A percentile compares a stretch with the other conserved stretches of the same genome.
Evolutionary conservation across 2,329 filamentous ascomycete genomes (phyloP).

Genomic region (Penicillium sp.): DNA sequence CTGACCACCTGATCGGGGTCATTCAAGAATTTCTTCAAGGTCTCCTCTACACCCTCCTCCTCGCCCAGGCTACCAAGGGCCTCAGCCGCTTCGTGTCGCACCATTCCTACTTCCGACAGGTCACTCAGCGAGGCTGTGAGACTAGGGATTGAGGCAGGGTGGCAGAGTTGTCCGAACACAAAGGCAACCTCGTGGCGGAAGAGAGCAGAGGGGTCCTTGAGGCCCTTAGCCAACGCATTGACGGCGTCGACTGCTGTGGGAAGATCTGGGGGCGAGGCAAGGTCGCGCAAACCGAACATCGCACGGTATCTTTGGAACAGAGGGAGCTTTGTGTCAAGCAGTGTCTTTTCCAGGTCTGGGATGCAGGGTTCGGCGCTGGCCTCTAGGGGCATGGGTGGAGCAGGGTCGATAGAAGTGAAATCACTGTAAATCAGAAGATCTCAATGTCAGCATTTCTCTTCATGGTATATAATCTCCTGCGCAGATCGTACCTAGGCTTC

Average conservation of each 20-base stretch:
- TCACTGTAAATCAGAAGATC: conserved; percentile 60
- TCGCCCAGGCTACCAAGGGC: conserved; percentile 91
- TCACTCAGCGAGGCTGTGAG: conserved; percentile 77
- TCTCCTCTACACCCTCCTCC: conserved; percentile 87
- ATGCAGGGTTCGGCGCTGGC: conserved; percentile 60
- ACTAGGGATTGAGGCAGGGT: conserved; percentile 94
- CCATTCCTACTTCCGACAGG: conserved; percentile 85
- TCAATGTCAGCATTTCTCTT: conserved; percentile 11
- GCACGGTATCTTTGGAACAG: conserved; percentile 93
- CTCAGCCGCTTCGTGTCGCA: conserved; percentile 95
- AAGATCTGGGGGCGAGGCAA: conserved; percentile 88
- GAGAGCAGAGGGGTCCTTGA: conserved; percentile 81
- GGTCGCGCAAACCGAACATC: conserved; percentile 95
- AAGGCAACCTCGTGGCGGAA: conserved; percentile 99
- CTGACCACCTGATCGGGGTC: conserved; percentile 92
- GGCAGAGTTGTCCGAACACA: conserved; percentile 93
- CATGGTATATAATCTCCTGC: conserved; percentile 7
- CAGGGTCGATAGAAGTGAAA: conserved; percentile 93
- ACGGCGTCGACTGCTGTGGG: conserved; percentile 88
- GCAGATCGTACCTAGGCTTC: conserved; percentile 66
- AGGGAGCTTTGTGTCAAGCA: conserved; percentile 75
- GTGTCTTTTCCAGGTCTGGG: conserved; percentile 68
- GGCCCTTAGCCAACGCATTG: conserved; percentile 78
- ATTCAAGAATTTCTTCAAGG: conserved; percentile 76
- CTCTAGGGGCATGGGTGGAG: conserved; percentile 78